A percentile compares a stretch with the other conserved stretches of the same genome.
Conservation (phyloP, 345 rosid genomes). For the Syzygium oleosum region DNA sequence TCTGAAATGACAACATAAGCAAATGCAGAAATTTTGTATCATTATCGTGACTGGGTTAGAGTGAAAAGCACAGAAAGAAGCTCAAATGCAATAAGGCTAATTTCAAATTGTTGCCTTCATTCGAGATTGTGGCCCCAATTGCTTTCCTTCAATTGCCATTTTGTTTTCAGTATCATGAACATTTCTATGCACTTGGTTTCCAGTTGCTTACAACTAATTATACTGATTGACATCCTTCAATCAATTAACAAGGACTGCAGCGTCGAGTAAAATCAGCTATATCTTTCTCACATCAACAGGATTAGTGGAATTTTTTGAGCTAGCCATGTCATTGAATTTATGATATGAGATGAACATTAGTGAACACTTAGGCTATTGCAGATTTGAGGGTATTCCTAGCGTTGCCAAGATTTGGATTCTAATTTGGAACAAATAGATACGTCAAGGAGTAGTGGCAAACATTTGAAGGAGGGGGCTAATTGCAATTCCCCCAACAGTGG, state of each 20-base stretch:
- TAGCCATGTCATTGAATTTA: neutral
- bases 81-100: too few species aligned
- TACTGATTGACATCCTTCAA: neutral
- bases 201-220: too few species aligned
- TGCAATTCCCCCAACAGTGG: neutral
- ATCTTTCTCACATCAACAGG: neutral
- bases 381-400: too few species aligned
- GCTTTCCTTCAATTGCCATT: too few species aligned
- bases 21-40: constrained; percentile 1
- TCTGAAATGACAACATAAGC: constrained; percentile 17
- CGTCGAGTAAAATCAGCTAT: neutral
- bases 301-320: neutral
- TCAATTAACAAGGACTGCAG: neutral
- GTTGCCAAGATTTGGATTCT: neutral
- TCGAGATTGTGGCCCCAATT: too few species aligned
- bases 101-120: too few species aligned
- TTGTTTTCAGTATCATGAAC: too few species aligned
- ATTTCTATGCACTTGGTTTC: too few species aligned
- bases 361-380: neutral
- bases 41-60: neutral
- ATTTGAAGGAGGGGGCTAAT: neutral
- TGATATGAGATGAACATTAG: neutral
- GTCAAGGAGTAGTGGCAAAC: neutral
- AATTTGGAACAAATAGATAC: neutral
- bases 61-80: neutral